phyloP scores from a whole-genome alignment of 371 early-diverging fungal genomes.

The Parasitella parasitica region DNA sequence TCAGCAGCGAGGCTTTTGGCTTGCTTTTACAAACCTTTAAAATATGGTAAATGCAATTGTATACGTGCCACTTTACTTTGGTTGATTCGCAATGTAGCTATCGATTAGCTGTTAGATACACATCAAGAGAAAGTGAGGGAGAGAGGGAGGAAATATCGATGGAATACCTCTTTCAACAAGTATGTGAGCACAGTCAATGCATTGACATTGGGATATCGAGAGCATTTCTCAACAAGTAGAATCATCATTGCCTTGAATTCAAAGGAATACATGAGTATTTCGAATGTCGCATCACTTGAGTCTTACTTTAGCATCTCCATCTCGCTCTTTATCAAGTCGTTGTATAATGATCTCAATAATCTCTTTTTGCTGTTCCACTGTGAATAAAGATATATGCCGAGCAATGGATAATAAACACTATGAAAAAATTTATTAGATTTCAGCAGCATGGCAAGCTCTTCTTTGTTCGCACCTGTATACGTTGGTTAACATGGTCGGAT shows the following conservation, averaged over 20 bases:
- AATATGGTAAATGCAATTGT: constrained; percentile 40
- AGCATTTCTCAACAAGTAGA: constrained; percentile 23
- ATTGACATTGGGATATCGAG: constrained; percentile 24
- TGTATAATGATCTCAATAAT: constrained; percentile 8
- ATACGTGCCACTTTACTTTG: constrained; percentile 47
- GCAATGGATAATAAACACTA: constrained; percentile 22
- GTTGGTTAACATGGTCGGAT: constrained; percentile 14
- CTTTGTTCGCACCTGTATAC: constrained; percentile 10
- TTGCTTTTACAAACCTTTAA: constrained; percentile 32
- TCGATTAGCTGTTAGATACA: background rate
- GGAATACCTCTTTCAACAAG: constrained; percentile 24
- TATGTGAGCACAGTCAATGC: constrained; percentile 3
- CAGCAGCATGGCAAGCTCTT: background rate
- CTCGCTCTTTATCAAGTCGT: constrained; percentile 12
- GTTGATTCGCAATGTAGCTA: constrained; percentile 46
- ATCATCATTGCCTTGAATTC: constrained; percentile 25
- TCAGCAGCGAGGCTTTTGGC: background rate
- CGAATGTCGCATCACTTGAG: background rate
- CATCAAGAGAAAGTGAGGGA: too few relatives aligned
- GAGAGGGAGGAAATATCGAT: too few relatives aligned
- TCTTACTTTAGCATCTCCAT: constrained; percentile 25
- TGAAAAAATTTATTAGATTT: background rate
- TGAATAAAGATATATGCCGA: constrained; percentile 9
- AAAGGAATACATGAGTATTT: background rate
- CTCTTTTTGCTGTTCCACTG: constrained; percentile 17